These are phyloP conservation scores for Scheffersomyces stambukii DNA, from an alignment of 1,139 yeast species.

Conservation along the genomic window DNA sequence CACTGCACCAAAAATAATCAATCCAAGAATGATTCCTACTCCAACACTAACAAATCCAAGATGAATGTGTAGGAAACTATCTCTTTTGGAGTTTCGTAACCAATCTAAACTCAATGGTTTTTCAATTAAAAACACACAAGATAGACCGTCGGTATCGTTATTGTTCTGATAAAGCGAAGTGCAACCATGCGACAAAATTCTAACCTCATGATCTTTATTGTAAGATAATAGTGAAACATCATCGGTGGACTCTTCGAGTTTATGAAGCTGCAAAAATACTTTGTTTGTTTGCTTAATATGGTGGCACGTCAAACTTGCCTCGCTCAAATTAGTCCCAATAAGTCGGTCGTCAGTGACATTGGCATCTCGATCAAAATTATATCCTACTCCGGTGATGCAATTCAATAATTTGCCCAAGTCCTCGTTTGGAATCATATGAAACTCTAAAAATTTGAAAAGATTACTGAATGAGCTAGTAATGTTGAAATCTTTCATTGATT, in stretches of 20 bases:
- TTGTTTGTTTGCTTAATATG: constrained; percentile 37
- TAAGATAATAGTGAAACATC: constrained; percentile 41
- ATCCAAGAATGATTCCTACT: constrained; percentile 60
- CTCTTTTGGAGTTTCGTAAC: constrained; percentile 41
- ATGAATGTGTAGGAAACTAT: constrained; percentile 49
- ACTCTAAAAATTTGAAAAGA: constrained; percentile 52
- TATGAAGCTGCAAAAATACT: constrained; percentile 26
- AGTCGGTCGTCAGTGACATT: constrained; percentile 4
- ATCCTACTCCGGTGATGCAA: constrained; percentile 20
- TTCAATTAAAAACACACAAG: constrained; percentile 72
- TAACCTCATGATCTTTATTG: constrained; percentile 57
- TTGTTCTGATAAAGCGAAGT: constrained; percentile 32
- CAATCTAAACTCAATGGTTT: constrained; percentile 55
- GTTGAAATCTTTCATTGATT: constrained; percentile 52
- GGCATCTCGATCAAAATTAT: constrained; percentile 4
- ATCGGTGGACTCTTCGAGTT: constrained; percentile 7
- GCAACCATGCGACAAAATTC: constrained; percentile 66
- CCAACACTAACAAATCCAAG: constrained; percentile 66
- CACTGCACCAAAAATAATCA: constrained; percentile 35
- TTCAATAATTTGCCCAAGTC: constrained; percentile 31
- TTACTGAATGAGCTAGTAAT: constrained; percentile 41
- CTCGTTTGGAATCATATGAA: constrained; percentile 66
- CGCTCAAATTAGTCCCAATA: constrained; percentile 33
- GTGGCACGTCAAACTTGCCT: constrained; percentile 39
- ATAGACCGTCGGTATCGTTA: constrained; percentile 14